Base-by-base conservation (phyloP, 148 eudicot genomes). In the Chenopodium berlandieri region DNA sequence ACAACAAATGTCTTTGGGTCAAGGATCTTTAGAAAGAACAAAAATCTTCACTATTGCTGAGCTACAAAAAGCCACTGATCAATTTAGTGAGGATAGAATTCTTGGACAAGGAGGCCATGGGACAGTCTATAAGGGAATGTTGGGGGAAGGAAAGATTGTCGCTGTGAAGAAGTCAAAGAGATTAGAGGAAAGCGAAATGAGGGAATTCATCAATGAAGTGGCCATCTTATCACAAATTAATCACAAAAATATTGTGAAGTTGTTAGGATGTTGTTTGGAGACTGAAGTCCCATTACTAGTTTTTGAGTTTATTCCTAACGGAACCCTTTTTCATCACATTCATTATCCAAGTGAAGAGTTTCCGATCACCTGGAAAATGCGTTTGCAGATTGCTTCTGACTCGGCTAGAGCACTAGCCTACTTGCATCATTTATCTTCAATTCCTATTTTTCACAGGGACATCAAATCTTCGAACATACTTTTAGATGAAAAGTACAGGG, bases 71-170 rank as follows among this genome's bases (percentile, higher is more conserved):
- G 87, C 89, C 25, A 84, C 87, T 31, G 84, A 88, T 78, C 75
- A 84, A 50, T 87, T 84, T 71, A 79, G 71, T 44, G 74, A 74
- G 65, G 60, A 84, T 31, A 80, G 89, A 54, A 79, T 84, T 30
- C 81, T 84, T 19, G 89, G 89, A 31, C 80, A 80, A 85, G 88
- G 89, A 46, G 88, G 88, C 46, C 86, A 25, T 22, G 58, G 76
- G 47, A 73, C 76, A 12, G 76, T 73, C 31, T 73, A 73, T 25
- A 73, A 73, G 76, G 89, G 89, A 47, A 87, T 87, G 85, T 66
- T 87, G 58, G 40, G 71, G 20, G 89, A 83, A 44, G 88, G 88
- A 27, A 83, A 73, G 75, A 81, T 87, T 20, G 84, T 87, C 44
- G 89, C 89, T 9, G 52, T 87, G 0, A 87, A 87, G 78, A 85